These are phyloP conservation scores for Galeopsis tetrahit DNA, from an alignment of 257 asterid species.

Conservation along the genomic window DNA sequence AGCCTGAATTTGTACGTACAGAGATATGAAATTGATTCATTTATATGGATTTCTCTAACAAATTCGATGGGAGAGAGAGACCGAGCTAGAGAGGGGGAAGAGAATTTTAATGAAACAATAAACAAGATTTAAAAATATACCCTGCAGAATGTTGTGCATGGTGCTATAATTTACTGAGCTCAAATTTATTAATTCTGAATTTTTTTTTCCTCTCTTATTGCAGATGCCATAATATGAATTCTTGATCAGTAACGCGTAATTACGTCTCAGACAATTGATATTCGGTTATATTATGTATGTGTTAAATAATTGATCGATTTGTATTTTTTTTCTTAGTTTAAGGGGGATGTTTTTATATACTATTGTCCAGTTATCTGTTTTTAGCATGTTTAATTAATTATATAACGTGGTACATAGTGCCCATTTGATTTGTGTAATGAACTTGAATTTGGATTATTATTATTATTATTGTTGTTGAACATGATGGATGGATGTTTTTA, in stretches of 20 bases:
- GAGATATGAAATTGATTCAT: no score
- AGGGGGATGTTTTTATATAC: constrained; percentile 9
- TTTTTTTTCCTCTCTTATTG: background rate
- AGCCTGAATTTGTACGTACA: no score
- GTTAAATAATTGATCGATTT: background rate
- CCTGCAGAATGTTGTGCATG: no score
- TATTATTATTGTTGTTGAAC: background rate
- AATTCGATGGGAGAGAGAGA: no score
- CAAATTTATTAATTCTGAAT: background rate
- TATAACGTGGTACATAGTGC: background rate
- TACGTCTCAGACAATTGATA: background rate
- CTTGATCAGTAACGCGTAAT: background rate
- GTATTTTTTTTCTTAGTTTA: background rate
- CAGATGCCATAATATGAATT: constrained; percentile 30
- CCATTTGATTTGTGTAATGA: constrained; percentile 1
- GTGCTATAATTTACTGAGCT: no score
- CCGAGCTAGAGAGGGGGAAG: no score
- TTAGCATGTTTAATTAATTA: background rate
- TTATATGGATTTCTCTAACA: no score
- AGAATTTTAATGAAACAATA: no score
- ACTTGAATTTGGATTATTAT: background rate
- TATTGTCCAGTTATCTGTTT: background rate
- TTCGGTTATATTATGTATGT: background rate
- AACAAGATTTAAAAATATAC: no score
- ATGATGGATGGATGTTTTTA: constrained; percentile 26